A percentile compares a stretch with the other conserved stretches of the same genome.
phyloP scores from a whole-genome alignment of 257 asterid species.

The Fraxinus excelsior region DNA sequence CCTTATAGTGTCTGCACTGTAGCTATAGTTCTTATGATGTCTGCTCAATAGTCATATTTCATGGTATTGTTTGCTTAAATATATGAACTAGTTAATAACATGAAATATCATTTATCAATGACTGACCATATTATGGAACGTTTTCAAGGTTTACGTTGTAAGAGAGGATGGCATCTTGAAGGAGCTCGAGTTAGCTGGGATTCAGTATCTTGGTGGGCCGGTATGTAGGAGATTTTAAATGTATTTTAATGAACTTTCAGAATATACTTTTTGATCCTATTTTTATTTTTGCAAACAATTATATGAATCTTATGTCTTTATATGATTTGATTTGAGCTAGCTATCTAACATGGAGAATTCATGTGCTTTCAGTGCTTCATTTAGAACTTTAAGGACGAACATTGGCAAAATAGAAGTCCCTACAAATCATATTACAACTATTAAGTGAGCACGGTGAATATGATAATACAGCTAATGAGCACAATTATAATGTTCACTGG shows the following conservation, averaged over 20 bases:
- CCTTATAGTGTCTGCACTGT: background rate
- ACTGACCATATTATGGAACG: slow-evolving; percentile 24
- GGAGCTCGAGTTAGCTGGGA: slow-evolving; percentile 90
- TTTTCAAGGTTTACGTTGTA: slow-evolving; percentile 78
- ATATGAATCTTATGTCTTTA: background rate
- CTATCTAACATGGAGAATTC: slow-evolving; percentile 17
- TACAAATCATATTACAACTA: background rate
- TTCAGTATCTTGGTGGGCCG: slow-evolving; percentile 91
- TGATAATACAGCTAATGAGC: background rate
- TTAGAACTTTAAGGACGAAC: background rate
- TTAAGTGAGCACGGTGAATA: background rate
- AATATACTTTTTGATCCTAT: background rate
- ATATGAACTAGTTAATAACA: background rate
- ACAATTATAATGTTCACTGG: background rate
- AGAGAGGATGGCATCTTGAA: slow-evolving; percentile 96
- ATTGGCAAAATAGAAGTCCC: background rate
- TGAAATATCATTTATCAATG: background rate
- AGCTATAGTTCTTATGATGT: background rate
- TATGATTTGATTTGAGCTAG: background rate
- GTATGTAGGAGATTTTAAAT: slow-evolving; percentile 43
- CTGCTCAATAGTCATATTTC: background rate
- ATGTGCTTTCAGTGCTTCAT: background rate
- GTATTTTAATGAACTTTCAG: slow-evolving; percentile 15
- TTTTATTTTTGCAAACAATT: slow-evolving; percentile 7
- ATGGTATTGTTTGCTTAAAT: slow-evolving; percentile 6